Conservation (phyloP, 257 asterid genomes). For the Penstemon eatonii region DNA sequence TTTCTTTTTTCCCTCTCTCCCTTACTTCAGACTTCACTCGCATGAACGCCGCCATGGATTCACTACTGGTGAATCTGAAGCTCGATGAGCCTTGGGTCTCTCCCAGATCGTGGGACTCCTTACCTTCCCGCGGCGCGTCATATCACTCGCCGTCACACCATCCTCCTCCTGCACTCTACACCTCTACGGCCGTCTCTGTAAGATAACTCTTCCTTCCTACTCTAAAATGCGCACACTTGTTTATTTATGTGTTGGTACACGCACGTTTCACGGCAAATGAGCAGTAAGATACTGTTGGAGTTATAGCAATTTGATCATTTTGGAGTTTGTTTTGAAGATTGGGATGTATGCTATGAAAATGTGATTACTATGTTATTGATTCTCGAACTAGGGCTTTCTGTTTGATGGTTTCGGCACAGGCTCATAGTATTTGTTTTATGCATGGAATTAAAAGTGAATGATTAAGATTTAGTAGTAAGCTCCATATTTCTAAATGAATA, state of each 20-base stretch:
- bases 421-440: neutral
- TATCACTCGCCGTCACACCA: constrained; percentile 31
- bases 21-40: constrained; percentile 13
- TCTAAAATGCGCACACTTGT: neutral
- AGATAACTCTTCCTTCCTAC: constrained; percentile 10
- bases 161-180: constrained; percentile 38
- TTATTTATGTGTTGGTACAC: neutral
- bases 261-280: no score
- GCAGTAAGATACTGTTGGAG: no score
- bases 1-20: constrained; percentile 27
- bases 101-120: constrained; percentile 78
- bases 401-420: neutral
- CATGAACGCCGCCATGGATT: constrained; percentile 36
- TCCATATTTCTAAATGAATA: no score
- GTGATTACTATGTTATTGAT: no score
- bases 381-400: neutral
- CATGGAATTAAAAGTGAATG: no score
- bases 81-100: constrained; percentile 76
- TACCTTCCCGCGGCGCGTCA: constrained; percentile 51
- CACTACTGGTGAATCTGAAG: constrained; percentile 56
- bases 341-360: no score
- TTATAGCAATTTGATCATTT: no score
- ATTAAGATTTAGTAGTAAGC: no score
- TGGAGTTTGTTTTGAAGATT: no score
- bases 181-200: constrained; percentile 66